phyloP scores from a whole-genome alignment of 169 alveolate genomes.

The Sarcocystis neurona region DNA sequence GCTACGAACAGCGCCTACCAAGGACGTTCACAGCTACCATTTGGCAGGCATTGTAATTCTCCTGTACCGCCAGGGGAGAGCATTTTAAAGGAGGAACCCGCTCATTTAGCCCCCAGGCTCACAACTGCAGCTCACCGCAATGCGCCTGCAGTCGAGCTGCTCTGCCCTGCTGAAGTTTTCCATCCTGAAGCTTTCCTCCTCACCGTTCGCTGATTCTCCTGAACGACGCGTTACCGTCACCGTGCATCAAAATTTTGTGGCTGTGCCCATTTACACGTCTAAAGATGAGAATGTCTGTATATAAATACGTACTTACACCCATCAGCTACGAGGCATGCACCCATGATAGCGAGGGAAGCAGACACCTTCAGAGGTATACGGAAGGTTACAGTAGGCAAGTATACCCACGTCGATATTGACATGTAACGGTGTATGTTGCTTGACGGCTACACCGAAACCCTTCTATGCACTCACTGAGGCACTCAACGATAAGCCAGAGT shows the following conservation, averaged over 20 bases:
- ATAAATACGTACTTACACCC: no score
- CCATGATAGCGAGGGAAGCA: background rate
- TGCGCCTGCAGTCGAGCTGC: constrained; percentile 46
- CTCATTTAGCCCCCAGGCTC: background rate
- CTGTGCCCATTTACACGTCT: no score
- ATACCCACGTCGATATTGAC: no score
- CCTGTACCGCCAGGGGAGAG: background rate
- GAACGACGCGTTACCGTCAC: background rate
- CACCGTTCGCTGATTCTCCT: constrained; percentile 5
- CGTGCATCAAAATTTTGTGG: no score
- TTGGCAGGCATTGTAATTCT: constrained; percentile 59
- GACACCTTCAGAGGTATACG: background rate
- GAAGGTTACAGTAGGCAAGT: no score
- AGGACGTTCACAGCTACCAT: constrained; percentile 48
- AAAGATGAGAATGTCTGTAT: no score
- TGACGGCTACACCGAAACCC: no score
- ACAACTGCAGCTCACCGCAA: constrained; percentile 25
- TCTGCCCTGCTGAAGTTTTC: constrained; percentile 36
- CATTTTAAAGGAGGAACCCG: background rate
- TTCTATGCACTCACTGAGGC: no score
- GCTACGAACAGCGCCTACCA: constrained; percentile 32
- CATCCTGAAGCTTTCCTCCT: constrained; percentile 19
- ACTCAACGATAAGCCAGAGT: no score
- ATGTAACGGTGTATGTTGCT: no score
- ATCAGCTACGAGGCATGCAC: no score